Percentiles rank a stretch among this genome's conserved stretches.
phyloP scores from a whole-genome alignment of 2,329 filamentous ascomycete genomes.

The Aspergillus sp. region DNA sequence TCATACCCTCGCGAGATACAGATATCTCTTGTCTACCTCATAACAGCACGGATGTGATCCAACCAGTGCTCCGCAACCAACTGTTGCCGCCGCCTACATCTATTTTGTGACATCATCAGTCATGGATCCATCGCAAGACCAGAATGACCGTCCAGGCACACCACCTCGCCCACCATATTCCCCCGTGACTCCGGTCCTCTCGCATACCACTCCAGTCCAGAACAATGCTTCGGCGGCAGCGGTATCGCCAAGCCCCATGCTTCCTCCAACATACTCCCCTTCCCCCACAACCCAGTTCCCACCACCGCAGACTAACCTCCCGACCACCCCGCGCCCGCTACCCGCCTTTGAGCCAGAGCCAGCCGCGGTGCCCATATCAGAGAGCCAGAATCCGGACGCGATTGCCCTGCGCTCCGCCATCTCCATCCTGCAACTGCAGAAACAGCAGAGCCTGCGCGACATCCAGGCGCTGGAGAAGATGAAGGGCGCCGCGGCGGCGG shows the following conservation, averaged over 20 bases:
- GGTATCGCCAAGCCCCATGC: constrained; percentile 19
- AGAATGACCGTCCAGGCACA: constrained; percentile 23
- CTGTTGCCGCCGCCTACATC: no score
- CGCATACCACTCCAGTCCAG: constrained; percentile 23
- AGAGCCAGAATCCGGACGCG: constrained; percentile 65
- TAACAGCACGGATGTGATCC: no score
- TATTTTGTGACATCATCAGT: neutral
- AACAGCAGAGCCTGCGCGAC: constrained; percentile 65
- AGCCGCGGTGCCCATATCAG: constrained; percentile 36
- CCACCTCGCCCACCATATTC: constrained; percentile 39
- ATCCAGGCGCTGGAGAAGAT: constrained; percentile 60
- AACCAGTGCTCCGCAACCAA: no score
- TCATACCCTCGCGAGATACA: no score
- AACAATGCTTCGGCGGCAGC: constrained; percentile 6
- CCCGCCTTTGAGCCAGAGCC: constrained; percentile 27
- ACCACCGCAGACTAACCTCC: neutral
- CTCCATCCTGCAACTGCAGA: constrained; percentile 77
- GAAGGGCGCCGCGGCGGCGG: constrained; percentile 59
- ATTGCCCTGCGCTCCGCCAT: constrained; percentile 80
- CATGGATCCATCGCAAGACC: constrained; percentile 8
- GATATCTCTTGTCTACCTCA: no score
- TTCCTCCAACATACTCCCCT: constrained; percentile 22
- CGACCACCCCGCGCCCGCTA: neutral
- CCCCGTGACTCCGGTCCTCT: constrained; percentile 37
- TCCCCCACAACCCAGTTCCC: constrained; percentile 15